Conservation (phyloP, 495 filamentous ascomycete genomes). For the Neurospora sp. region DNA sequence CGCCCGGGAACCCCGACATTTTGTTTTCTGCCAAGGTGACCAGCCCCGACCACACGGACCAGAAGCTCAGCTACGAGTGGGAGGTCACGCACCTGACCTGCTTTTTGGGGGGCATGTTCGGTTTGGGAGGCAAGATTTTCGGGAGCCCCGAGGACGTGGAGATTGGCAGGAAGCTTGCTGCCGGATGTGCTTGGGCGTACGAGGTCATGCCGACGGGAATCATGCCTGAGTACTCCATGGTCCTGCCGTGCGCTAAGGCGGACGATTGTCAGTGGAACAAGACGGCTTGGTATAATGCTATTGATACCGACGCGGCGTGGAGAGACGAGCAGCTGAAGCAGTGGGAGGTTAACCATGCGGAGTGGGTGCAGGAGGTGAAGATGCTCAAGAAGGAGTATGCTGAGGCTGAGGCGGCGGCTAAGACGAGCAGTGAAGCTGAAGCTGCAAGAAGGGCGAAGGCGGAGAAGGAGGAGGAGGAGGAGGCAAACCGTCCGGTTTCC, state of each 20-base stretch:
- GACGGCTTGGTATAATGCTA: constrained; percentile 46
- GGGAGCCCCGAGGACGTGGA: constrained; percentile 68
- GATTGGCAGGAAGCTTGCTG: constrained; percentile 70
- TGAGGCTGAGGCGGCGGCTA: not conserved
- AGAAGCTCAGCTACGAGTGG: constrained; percentile 34
- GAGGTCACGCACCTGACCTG: constrained; percentile 76
- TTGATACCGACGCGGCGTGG: constrained; percentile 39
- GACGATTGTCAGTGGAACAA: constrained; percentile 69
- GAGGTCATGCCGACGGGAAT: constrained; percentile 70
- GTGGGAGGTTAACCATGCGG: constrained; percentile 25
- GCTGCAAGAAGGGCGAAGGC: not conserved
- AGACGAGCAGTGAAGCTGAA: constrained; percentile 5
- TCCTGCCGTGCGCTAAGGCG: constrained; percentile 56
- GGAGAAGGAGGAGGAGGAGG: constrained; percentile 2
- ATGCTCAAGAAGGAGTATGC: constrained; percentile 12
- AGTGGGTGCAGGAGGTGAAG: constrained; percentile 22
- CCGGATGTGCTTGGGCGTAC: constrained; percentile 94
- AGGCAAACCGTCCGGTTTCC: not conserved
- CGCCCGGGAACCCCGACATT: constrained; percentile 60
- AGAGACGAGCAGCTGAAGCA: constrained; percentile 30
- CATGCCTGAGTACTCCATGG: constrained; percentile 70
- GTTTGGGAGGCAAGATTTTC: constrained; percentile 80
- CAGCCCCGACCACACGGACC: constrained; percentile 27
- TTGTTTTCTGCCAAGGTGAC: constrained; percentile 54
- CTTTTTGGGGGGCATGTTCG: constrained; percentile 92